Evolutionary conservation across 768 basidiomycete genomes (phyloP).

Genomic region (Punctularia strigosozonata): DNA sequence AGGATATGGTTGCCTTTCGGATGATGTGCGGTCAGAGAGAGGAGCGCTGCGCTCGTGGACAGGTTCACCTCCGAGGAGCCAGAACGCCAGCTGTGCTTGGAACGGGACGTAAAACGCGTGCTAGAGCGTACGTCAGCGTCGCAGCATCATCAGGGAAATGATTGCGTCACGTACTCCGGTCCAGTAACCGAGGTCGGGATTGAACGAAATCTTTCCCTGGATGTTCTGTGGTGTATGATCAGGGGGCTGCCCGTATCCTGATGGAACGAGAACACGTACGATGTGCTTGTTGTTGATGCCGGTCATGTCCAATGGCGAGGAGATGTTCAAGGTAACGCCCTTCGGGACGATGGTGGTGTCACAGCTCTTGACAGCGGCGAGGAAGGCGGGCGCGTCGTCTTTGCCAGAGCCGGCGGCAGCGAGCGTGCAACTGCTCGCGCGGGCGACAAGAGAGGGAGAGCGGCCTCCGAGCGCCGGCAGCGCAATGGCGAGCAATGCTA

Average conservation of each 20-base stretch:
- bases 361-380: slow-evolving; percentile 30
- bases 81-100: slow-evolving; percentile 42
- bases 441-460: neutral
- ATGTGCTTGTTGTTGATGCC: slow-evolving; percentile 36
- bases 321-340: slow-evolving; percentile 37
- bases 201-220: slow-evolving; percentile 39
- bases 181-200: slow-evolving; percentile 41
- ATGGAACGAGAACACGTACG: slow-evolving; percentile 19
- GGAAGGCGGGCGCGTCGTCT: slow-evolving; percentile 40
- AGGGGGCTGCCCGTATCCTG: neutral
- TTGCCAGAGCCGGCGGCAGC: slow-evolving; percentile 29
- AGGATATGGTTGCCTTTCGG: too few species aligned
- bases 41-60: too few species aligned
- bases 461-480: too few species aligned
- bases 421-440: slow-evolving; percentile 24
- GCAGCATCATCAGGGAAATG: neutral
- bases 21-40: too few species aligned
- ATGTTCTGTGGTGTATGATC: slow-evolving; percentile 22
- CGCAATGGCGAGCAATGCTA: too few species aligned
- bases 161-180: slow-evolving; percentile 23
- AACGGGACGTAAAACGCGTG: slow-evolving; percentile 42
- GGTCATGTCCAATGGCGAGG: slow-evolving; percentile 42
- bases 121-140: slow-evolving; percentile 12
- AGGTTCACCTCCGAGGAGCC: slow-evolving; percentile 40
- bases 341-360: slow-evolving; percentile 31